Evolutionary conservation across 805 yeast species (phyloP), one percentile per base, ranked within the genome.

Genomic region (Metschnikowia gruessii): DNA sequence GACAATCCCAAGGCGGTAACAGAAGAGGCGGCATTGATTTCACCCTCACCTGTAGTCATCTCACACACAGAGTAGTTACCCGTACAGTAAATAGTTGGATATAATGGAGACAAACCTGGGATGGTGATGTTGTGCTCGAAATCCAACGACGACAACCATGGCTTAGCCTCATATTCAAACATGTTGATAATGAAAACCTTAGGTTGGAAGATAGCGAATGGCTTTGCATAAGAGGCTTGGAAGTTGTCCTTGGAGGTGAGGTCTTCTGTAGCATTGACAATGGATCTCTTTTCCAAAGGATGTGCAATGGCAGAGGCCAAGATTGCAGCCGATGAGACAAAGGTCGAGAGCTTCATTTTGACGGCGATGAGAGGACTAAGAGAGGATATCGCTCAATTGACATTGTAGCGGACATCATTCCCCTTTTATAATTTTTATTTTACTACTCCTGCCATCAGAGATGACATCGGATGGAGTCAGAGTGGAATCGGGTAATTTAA

Each of bases 21-120:
- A 19, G 85, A 69, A 21, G 81, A 52, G 13, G 87, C 86, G 32
- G 87, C 87, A 56, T 82, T 82, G 53, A 80, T 75, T 60, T 82
- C 86, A 52, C 82, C 83, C 65, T 81, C 87, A 44, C 87, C 87
- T n/a, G 83, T 78, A 37, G 84, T 79, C 45, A 81, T 58, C 58
- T 80, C 81, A 69, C 86, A 82, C 24, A 82, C 61, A 24, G 76
- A 60, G 65, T 72, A 76, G 65, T 79, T 70, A 30, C 66, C 56
- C 47, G 74, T 75, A 64, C 87, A 82, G 66, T 76, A 79, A 42
- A 82, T 68, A 17, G 69, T 57, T 29, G 85, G 84, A 68, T 73
- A 81, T 29, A 74, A 52, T 24, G 85, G 84, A 15, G 85, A 80
- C 45, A 82, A 67, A 40, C 87, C 87, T n/a, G 87, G 87, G 38